These are phyloP conservation scores for Mytilinidion resinicola DNA, from an alignment of 495 filamentous ascomycete species.

Conservation along the genomic window DNA sequence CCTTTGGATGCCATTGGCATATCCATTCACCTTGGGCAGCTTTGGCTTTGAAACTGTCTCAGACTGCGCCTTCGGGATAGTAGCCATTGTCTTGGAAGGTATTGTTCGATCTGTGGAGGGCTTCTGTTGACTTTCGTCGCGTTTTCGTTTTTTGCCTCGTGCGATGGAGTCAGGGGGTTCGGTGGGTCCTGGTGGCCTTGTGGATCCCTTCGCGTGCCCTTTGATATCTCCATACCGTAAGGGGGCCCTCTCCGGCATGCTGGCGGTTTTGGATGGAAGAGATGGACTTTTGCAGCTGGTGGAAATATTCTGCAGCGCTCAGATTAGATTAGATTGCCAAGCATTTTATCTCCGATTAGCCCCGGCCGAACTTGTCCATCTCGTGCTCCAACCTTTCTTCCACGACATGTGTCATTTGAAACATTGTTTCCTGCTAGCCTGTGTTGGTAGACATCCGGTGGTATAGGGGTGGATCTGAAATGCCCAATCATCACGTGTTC, in stretches of 20 bases:
- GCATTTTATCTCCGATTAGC: not conserved
- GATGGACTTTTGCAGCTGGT: not conserved
- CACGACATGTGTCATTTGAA: no score
- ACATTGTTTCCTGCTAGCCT: no score
- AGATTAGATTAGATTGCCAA: constrained; percentile 4
- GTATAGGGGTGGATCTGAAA: no score
- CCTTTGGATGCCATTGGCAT: no score
- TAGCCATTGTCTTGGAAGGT: constrained; percentile 2
- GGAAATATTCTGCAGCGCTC: not conserved
- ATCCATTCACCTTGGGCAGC: not conserved
- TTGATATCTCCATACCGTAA: constrained; percentile 38
- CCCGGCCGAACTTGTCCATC: no score
- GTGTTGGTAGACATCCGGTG: no score
- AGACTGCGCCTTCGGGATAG: not conserved
- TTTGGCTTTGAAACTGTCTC: not conserved
- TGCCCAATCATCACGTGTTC: no score
- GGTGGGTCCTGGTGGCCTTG: not conserved
- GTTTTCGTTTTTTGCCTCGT: constrained; percentile 43
- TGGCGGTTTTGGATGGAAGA: not conserved
- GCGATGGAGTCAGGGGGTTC: not conserved
- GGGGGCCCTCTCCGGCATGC: constrained; percentile 49
- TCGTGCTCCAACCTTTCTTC: no score
- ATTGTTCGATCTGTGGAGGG: not conserved
- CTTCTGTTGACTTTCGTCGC: constrained; percentile 28
- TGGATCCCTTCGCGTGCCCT: constrained; percentile 20